Evolutionary conservation across 768 basidiomycete genomes (phyloP).

Genomic region (Leccinellum rugosiceps): DNA sequence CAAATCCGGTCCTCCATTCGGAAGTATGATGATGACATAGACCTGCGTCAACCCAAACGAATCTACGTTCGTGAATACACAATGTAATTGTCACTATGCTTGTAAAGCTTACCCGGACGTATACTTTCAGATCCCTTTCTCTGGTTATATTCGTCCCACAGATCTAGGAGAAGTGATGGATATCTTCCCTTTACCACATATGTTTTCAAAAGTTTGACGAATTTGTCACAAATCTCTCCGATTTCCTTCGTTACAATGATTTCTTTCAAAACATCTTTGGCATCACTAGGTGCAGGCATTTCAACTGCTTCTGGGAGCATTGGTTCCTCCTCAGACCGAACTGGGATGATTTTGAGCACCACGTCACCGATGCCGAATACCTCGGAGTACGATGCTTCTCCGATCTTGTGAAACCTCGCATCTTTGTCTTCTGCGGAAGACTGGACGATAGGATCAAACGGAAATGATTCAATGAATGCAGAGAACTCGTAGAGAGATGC

Average conservation of each 20-base stretch:
- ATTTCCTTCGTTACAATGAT: slow-evolving; percentile 73
- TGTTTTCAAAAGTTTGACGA: slow-evolving; percentile 76
- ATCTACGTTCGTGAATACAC: slow-evolving; percentile 43
- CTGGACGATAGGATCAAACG: slow-evolving; percentile 64
- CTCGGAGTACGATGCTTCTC: slow-evolving; percentile 96
- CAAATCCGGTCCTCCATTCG: slow-evolving; percentile 87
- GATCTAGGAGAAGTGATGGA: slow-evolving; percentile 67
- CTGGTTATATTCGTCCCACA: slow-evolving; percentile 85
- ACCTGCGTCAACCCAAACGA: slow-evolving; percentile 70
- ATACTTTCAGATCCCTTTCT: slow-evolving; percentile 79
- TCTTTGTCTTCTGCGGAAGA: slow-evolving; percentile 29
- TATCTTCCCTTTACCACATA: slow-evolving; percentile 88
- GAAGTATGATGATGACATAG: slow-evolving; percentile 88
- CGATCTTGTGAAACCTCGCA: slow-evolving; percentile 73
- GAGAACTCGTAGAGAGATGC: slow-evolving; percentile 72
- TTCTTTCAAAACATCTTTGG: slow-evolving; percentile 76
- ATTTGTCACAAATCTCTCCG: slow-evolving; percentile 73
- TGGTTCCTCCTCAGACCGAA: slow-evolving; percentile 49
- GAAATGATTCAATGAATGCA: slow-evolving; percentile 78
- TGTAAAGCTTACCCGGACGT: slow-evolving; percentile 63
- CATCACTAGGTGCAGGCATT: slow-evolving; percentile 67
- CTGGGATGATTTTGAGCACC: slow-evolving; percentile 87
- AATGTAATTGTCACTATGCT: slow-evolving; percentile 1
- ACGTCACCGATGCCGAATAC: slow-evolving; percentile 89
- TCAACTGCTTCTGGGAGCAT: slow-evolving; percentile 39